Evolutionary conservation across 768 basidiomycete genomes (phyloP).

Genomic region (Phylloporus sp.): DNA sequence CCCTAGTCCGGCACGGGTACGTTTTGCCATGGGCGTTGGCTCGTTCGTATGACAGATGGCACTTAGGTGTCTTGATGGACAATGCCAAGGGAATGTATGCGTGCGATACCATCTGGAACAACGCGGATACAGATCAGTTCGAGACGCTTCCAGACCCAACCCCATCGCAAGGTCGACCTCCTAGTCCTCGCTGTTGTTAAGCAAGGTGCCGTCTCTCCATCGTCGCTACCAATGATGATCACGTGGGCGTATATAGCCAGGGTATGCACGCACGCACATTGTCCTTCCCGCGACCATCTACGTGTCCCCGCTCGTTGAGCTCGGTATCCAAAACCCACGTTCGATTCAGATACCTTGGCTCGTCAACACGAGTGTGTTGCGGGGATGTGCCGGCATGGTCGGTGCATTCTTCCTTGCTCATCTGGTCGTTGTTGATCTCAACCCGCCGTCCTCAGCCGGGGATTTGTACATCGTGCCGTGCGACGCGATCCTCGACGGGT

Average conservation of each 20-base stretch:
- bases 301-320: conserved; percentile 49
- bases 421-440: not conserved
- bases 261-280: conserved; percentile 30
- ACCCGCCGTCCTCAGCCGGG: conserved; percentile 8
- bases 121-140: conserved; percentile 41
- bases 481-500: conserved; percentile 26
- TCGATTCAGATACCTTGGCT: conserved; percentile 51
- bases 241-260: not conserved
- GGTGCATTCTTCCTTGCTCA: conserved; percentile 23
- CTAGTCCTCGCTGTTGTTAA: conserved; percentile 40
- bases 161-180: conserved; percentile 47
- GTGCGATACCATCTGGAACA: conserved; percentile 41
- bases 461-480: conserved; percentile 41
- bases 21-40: too few species aligned
- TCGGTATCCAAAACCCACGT: conserved; percentile 39
- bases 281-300: conserved; percentile 55
- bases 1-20: too few species aligned
- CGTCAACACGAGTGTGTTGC: conserved; percentile 39
- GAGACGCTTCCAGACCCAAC: conserved; percentile 38
- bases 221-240: too few species aligned
- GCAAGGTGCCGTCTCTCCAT: not conserved
- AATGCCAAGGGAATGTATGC: conserved; percentile 37
- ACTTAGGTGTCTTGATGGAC: conserved; percentile 40
- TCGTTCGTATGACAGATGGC: too few species aligned
- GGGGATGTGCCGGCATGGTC: conserved; percentile 51